phyloP scores from a whole-genome alignment of 768 basidiomycete genomes.

The Ephemerocybe angulata region DNA sequence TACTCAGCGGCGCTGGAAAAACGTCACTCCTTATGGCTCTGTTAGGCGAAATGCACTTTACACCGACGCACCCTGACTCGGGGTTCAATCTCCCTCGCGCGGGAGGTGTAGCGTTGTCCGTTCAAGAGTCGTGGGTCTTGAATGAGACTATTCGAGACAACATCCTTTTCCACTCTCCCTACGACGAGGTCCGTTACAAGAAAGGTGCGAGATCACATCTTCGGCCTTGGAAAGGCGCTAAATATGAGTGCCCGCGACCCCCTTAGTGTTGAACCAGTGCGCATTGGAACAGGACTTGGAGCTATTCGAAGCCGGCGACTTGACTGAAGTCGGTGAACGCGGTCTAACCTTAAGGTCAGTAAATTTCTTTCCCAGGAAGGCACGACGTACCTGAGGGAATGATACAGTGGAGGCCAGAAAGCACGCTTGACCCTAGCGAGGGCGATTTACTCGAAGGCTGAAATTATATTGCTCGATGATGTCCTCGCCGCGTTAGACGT shows the following conservation, averaged over 20 bases:
- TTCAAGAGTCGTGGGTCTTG: slow-evolving; percentile 84
- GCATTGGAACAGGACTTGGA: slow-evolving; percentile 70
- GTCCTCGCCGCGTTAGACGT: slow-evolving; percentile 62
- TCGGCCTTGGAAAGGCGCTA: background rate
- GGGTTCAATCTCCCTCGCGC: slow-evolving; percentile 68
- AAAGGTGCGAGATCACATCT: slow-evolving; percentile 28
- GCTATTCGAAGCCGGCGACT: slow-evolving; percentile 63
- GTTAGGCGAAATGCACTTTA: slow-evolving; percentile 68
- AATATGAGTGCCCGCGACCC: background rate
- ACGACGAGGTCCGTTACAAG: slow-evolving; percentile 75
- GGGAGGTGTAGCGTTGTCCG: slow-evolving; percentile 72
- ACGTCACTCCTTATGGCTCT: slow-evolving; percentile 62
- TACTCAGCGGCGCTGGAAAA: slow-evolving; percentile 45
- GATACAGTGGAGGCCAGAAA: slow-evolving; percentile 43
- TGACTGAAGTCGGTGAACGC: slow-evolving; percentile 71
- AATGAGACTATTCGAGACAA: slow-evolving; percentile 82
- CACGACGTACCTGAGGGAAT: background rate
- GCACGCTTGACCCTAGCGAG: slow-evolving; percentile 42
- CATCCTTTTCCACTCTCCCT: slow-evolving; percentile 75
- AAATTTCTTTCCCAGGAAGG: background rate
- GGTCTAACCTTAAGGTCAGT: slow-evolving; percentile 48
- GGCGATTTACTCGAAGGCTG: slow-evolving; percentile 46
- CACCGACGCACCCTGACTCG: slow-evolving; percentile 46
- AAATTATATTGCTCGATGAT: slow-evolving; percentile 69
- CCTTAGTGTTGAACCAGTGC: slow-evolving; percentile 62